phyloP scores from a whole-genome alignment of 352 stramenopile species.

The Globisporangium carolinianum region DNA sequence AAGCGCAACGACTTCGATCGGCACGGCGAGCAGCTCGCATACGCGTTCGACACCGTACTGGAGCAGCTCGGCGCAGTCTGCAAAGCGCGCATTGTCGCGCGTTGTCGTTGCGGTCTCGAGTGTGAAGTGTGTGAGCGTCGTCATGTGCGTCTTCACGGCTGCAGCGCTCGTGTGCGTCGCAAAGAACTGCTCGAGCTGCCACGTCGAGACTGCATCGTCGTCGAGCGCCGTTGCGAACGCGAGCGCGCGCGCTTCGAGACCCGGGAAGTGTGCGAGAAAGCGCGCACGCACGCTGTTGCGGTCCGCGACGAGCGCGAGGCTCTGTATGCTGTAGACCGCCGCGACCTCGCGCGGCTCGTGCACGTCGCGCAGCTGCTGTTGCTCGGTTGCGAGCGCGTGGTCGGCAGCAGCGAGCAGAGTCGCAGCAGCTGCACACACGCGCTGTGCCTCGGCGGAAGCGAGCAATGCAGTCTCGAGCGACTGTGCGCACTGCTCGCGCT shows the following conservation, averaged over 20 bases:
- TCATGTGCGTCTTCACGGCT: conserved; percentile 52
- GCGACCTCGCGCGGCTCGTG: conserved; percentile 45
- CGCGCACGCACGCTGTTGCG: conserved; percentile 41
- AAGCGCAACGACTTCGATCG: conserved; percentile 32
- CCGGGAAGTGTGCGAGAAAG: conserved; percentile 62
- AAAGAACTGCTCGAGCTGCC: conserved; percentile 70
- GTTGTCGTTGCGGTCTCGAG: conserved; percentile 43
- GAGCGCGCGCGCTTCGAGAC: conserved; percentile 48
- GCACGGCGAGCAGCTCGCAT: conserved; percentile 39
- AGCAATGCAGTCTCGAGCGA: conserved; percentile 25
- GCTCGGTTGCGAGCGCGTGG: conserved; percentile 12
- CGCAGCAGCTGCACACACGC: conserved; percentile 10
- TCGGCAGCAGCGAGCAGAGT: conserved; percentile 9
- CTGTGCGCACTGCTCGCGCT: conserved; percentile 19
- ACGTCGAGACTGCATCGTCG: conserved; percentile 38
- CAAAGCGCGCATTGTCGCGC: conserved; percentile 37
- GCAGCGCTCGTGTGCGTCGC: conserved; percentile 36
- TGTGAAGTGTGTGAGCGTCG: conserved; percentile 42
- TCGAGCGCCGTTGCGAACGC: conserved; percentile 44
- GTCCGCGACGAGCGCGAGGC: conserved; percentile 28
- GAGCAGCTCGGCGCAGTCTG: conserved; percentile 36
- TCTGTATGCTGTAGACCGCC: conserved; percentile 41
- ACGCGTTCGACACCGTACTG: conserved; percentile 60
- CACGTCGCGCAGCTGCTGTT: conserved; percentile 16
- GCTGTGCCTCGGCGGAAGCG: conserved; percentile 12